Evolutionary conservation across 2,329 filamentous ascomycete species (phyloP), one percentile per base, ranked within the genome.

Genomic region (Aurifilum marmelostoma): DNA sequence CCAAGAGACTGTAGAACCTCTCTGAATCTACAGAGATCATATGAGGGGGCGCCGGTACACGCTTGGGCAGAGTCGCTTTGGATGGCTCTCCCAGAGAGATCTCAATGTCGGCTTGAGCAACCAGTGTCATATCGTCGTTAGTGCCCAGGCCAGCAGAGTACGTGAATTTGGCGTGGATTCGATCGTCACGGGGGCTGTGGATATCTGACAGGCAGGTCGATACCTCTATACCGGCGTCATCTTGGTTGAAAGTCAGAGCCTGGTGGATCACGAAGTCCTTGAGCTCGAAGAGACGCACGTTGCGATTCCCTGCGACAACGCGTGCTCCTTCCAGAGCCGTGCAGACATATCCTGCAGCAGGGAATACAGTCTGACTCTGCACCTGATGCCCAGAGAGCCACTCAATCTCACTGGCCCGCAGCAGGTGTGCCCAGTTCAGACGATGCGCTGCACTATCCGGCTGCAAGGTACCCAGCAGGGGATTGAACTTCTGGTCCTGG

Each of bases 331-430:
- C 74, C 0, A 76, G 11, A 9, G 70, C 72, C 39, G 68, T 71
- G 14, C 70, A 67, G 34, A 73, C 67, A 58, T 75, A 76, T 0
- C 72, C 73, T 0, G 74, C 66, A 1, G 71, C 77, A 0, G 83
- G 83, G 37, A 82, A 83, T 0, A 84, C 73, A 9, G 77, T 72
- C 18, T 80, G 72, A 0, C 75, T 73, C 21, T 79, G 74, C 12
- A 76, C 41, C 3, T 71, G 66, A 50, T 85, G 82, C 8, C 80
- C 77, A 0, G 67, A 41, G 1, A 84, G 71, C 83, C 83, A 84
- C 1, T 76, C 72, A 0, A 78, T 66, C 24, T 79, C 75, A 1
- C 68, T 60, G 0, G 72, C 63, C 3, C 69, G 70, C 6, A 78
- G 68, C 5, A 74, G 50, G 54, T 77, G 75, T 4, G 65, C 43